Evolutionary conservation across 768 basidiomycete species (phyloP).

Genomic region (Gloeostereum incarnatum): DNA sequence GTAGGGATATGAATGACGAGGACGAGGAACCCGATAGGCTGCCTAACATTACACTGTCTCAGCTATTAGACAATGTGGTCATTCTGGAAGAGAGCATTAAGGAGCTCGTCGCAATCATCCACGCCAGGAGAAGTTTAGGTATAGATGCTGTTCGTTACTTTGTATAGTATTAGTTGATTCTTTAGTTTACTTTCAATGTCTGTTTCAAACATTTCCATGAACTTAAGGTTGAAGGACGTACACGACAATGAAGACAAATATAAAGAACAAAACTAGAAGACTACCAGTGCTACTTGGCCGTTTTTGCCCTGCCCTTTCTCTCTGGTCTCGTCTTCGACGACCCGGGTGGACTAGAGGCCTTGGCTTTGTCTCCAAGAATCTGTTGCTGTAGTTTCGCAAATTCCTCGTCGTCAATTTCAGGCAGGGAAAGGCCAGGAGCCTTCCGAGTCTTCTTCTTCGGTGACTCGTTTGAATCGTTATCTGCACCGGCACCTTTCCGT

Average conservation of each 20-base stretch:
- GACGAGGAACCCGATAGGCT: slow-evolving; percentile 18
- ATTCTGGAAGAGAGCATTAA: slow-evolving; percentile 93
- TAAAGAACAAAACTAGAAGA: background rate
- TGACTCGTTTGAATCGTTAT: slow-evolving; percentile 27
- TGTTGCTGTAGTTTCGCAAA: slow-evolving; percentile 52
- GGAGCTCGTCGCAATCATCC: slow-evolving; percentile 79
- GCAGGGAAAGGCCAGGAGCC: slow-evolving; percentile 28
- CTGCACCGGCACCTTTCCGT: slow-evolving; percentile 30
- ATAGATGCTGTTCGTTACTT: slow-evolving; percentile 77
- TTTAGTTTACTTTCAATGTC: too few relatives aligned
- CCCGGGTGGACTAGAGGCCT: slow-evolving; percentile 17
- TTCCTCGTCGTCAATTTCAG: slow-evolving; percentile 60
- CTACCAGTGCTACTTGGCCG: slow-evolving; percentile 18
- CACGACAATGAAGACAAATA: slow-evolving; percentile 3
- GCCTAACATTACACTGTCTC: slow-evolving; percentile 63
- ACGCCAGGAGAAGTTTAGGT: slow-evolving; percentile 75
- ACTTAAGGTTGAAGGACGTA: background rate
- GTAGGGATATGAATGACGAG: slow-evolving; percentile 15
- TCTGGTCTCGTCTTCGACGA: too few relatives aligned
- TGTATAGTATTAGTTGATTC: slow-evolving; percentile 21
- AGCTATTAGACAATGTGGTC: slow-evolving; percentile 87
- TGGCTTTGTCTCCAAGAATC: slow-evolving; percentile 37
- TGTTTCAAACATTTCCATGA: slow-evolving; percentile 10
- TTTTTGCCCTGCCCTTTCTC: slow-evolving; percentile 24
- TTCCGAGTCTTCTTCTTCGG: slow-evolving; percentile 42